Evolutionary conservation across 345 rosid species (phyloP).

Genomic region (Pugionium cornutum): DNA sequence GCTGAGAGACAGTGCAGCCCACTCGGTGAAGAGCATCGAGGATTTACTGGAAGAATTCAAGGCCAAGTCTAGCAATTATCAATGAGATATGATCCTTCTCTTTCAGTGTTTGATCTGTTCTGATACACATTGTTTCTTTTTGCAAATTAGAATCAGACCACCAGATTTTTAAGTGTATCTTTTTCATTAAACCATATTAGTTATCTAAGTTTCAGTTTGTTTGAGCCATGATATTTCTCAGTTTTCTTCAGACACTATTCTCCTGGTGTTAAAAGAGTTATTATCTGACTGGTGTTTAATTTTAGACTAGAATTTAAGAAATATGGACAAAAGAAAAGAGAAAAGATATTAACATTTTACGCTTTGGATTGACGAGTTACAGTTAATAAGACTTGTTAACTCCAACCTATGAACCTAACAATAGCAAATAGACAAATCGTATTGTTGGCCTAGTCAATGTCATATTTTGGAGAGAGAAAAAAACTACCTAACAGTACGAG

Average conservation of each 20-base stretch:
- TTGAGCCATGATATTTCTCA: too few species aligned
- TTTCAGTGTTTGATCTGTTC: slow-evolving; percentile 5
- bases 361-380: too few species aligned
- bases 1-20: slow-evolving; percentile 69
- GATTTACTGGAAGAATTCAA: slow-evolving; percentile 59
- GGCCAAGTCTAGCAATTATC: slow-evolving; percentile 59
- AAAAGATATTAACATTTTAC: too few species aligned
- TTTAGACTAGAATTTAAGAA: not conserved
- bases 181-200: slow-evolving; percentile 6
- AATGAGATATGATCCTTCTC: slow-evolving; percentile 36
- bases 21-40: slow-evolving; percentile 56
- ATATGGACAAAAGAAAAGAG: not conserved
- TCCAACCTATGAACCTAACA: too few species aligned
- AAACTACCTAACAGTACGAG: too few species aligned
- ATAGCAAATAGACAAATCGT: too few species aligned
- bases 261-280: too few species aligned
- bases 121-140: not conserved
- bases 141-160: not conserved
- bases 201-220: not conserved
- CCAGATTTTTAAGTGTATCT: slow-evolving; percentile 1
- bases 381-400: too few species aligned
- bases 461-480: too few species aligned
- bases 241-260: too few species aligned
- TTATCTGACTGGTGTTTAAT: not conserved
- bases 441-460: too few species aligned